Evolutionary conservation across 208 protist species (phyloP), one percentile per base, ranked within the genome.

Genomic region (Trypanosoma avium): DNA sequence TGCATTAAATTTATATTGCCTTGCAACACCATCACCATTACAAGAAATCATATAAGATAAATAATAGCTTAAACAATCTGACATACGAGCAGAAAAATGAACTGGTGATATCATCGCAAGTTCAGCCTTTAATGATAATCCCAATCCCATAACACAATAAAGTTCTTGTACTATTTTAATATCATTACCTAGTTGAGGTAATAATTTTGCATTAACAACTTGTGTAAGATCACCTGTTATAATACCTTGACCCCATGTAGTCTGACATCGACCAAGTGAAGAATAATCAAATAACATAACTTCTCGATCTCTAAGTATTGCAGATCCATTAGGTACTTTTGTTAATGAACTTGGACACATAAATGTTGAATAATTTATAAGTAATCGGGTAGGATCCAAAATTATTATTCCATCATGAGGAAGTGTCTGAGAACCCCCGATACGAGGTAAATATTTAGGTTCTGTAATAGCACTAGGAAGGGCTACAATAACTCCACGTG

Each of bases 401-500:
- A 61, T 24, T 19, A 73, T 59, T 36, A 73, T 42, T 19, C 67
- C 67, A 60, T 56, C 59, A 52, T 53, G 58, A 8, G 49, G 30
- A 26, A 47, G 12, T 36, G 32, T 15, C 19, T 50, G 21, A 35
- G 67, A 36, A n/a, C 50, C 49, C 42, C 45, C 33, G 6, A 59
- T 21, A 62, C 57, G 67, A 22, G 67, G 67, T 27, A 73, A 54
- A 46, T 73, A 73, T 21, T 73, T 73, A 6, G 58, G 67, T 56
- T 73, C 67, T 43, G 59, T 65, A 60, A 73, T 73, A 27, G 46
- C 48, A n/a, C 35, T 73, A 22, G 67, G 67, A 57, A 73, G 50
- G 47, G 61, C 48, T 49, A 60, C 35, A 40, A 67, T 35, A 58
- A 73, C 59, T 32, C 67, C 67, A 59, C 67, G 67, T 26, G 52